Percentiles rank a stretch among this genome's conserved stretches.
phyloP scores from a whole-genome alignment of 2,329 filamentous ascomycete species.

The Fusarium sp. region DNA sequence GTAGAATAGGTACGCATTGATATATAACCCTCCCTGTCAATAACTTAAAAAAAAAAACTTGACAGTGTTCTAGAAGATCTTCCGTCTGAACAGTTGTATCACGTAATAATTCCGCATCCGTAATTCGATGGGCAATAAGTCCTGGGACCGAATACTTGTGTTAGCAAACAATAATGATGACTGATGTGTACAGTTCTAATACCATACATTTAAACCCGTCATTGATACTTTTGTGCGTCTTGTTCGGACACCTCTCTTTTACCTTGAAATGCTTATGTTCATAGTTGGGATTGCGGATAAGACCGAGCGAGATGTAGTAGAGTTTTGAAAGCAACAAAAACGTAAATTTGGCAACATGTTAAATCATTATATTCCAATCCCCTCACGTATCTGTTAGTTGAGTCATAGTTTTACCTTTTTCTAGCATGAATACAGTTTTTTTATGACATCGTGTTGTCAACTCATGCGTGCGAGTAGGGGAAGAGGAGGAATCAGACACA shows the following conservation, averaged over 20 bases:
- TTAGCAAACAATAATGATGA: background rate
- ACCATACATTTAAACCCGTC: no score
- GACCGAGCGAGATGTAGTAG: no score
- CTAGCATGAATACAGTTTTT: background rate
- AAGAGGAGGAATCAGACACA: background rate
- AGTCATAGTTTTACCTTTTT: background rate
- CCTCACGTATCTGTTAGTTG: background rate
- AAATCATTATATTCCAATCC: background rate
- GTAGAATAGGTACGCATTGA: background rate
- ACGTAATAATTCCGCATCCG: background rate
- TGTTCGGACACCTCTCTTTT: no score
- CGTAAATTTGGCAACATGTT: no score
- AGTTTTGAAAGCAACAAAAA: no score
- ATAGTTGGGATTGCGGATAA: no score
- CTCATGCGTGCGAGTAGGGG: no score
- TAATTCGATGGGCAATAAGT: background rate
- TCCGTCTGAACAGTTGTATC: background rate
- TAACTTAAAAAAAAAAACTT: background rate
- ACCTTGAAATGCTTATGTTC: no score
- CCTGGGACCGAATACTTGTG: background rate
- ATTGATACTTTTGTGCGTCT: no score
- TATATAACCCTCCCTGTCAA: background rate
- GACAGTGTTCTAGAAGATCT: background rate
- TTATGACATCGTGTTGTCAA: background rate
- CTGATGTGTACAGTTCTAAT: background rate